Conservation (phyloP, 768 basidiomycete species). For the Rubroboletus pulcherrimus region DNA sequence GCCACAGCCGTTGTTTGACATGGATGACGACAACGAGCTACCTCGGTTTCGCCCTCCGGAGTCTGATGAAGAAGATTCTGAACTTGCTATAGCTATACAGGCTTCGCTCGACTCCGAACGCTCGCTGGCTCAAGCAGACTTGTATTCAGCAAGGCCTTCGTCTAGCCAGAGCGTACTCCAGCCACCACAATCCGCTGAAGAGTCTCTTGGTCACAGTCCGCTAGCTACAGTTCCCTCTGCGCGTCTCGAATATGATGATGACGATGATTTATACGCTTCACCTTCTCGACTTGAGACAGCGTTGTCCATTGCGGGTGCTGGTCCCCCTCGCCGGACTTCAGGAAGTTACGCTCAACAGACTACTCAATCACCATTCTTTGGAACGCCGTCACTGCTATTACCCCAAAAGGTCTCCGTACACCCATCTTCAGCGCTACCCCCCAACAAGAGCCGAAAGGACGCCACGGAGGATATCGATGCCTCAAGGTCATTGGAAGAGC, state of each 20-base stretch:
- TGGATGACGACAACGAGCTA: conserved; percentile 46
- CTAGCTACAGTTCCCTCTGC: background rate
- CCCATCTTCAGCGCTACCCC: background rate
- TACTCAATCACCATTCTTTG: conserved; percentile 32
- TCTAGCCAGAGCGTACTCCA: conserved; percentile 3
- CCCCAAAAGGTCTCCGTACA: conserved; percentile 6
- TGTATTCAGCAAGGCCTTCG: background rate
- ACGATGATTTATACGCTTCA: conserved; percentile 48
- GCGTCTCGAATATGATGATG: conserved; percentile 27
- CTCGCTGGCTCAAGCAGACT: background rate
- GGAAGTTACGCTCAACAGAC: conserved; percentile 10
- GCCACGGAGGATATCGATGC: background rate
- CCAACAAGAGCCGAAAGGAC: background rate
- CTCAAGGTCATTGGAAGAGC: conserved; percentile 4
- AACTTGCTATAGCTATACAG: conserved; percentile 57
- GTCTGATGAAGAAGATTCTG: conserved; percentile 49
- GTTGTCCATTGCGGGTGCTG: conserved; percentile 62
- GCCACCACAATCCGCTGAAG: conserved; percentile 4
- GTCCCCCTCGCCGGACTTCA: conserved; percentile 29
- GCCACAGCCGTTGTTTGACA: conserved; percentile 49
- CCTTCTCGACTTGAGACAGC: conserved; percentile 63
- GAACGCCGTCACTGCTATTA: conserved; percentile 34
- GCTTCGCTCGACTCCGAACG: conserved; percentile 47
- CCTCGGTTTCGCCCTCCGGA: conserved; percentile 21
- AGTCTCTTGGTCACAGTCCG: background rate